Evolutionary conservation across 2,329 filamentous ascomycete genomes (phyloP).

Genomic region (Epichloe typhina): DNA sequence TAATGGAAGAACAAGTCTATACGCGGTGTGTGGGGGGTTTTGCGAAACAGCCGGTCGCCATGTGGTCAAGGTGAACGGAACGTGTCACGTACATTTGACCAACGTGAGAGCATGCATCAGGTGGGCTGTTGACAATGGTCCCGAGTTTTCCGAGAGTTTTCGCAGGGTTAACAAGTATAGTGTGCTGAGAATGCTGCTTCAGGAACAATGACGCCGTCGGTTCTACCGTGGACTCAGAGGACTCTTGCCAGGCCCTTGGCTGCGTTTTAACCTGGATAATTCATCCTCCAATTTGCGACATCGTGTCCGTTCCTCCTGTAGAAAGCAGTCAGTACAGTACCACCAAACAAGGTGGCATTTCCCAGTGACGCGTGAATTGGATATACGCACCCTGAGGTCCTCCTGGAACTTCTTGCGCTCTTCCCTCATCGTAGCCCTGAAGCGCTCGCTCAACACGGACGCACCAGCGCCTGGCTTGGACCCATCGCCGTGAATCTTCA

Average conservation of each 20-base stretch:
- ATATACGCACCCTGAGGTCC: slow-evolving; percentile 32
- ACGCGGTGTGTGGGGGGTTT: neutral
- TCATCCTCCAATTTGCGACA: slow-evolving; percentile 39
- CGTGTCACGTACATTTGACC: no score
- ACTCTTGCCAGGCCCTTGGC: slow-evolving; percentile 28
- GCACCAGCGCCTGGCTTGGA: slow-evolving; percentile 29
- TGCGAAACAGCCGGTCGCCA: no score
- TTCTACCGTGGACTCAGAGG: slow-evolving; percentile 26
- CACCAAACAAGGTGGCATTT: neutral
- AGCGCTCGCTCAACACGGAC: slow-evolving; percentile 42
- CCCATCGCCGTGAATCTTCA: slow-evolving; percentile 27
- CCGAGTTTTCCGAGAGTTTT: no score
- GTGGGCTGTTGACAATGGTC: neutral
- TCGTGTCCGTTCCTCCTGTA: slow-evolving; percentile 35
- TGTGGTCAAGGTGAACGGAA: no score
- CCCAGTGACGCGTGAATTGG: neutral
- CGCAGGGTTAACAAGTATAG: neutral
- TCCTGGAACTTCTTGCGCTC: slow-evolving; percentile 45
- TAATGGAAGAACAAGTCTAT: neutral
- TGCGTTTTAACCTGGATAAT: slow-evolving; percentile 29
- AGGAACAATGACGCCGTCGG: neutral
- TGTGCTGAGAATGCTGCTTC: neutral
- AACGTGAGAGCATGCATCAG: neutral
- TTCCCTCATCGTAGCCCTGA: slow-evolving; percentile 41
- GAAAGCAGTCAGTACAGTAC: neutral